A percentile compares a stretch with the other conserved stretches of the same genome.
Conservation (phyloP, 495 filamentous ascomycete species). For the Neurospora sp. region DNA sequence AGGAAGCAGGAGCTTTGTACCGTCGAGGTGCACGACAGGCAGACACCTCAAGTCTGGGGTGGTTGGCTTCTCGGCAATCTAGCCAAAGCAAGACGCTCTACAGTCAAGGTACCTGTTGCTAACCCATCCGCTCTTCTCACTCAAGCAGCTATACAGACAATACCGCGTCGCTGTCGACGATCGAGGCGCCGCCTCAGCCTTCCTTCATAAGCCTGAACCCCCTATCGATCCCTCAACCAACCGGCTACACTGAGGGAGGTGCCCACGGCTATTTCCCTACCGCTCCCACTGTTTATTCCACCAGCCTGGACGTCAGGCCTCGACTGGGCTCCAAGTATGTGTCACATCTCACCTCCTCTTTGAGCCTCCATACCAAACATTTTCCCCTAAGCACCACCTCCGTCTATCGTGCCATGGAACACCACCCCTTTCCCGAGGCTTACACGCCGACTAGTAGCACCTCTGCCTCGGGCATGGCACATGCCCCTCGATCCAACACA, state of each 20-base stretch:
- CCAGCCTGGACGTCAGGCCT: constrained; percentile 38
- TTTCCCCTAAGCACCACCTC: neutral
- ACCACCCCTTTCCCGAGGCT: constrained; percentile 22
- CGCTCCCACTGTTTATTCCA: constrained; percentile 32
- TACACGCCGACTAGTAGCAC: constrained; percentile 35
- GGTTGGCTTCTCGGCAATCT: neutral
- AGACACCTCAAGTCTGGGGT: neutral
- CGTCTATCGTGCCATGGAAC: constrained; percentile 15
- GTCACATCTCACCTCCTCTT: constrained; percentile 11
- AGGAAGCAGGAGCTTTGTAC: neutral
- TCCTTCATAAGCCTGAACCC: constrained; percentile 35
- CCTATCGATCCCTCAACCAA: constrained; percentile 29
- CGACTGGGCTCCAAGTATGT: constrained; percentile 44
- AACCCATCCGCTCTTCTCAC: neutral
- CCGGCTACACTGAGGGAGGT: constrained; percentile 33
- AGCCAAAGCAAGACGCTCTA: neutral
- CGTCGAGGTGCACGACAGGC: neutral
- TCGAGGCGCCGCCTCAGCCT: constrained; percentile 37
- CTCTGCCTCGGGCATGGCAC: constrained; percentile 44
- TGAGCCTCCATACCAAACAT: constrained; percentile 5
- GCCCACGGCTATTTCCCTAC: constrained; percentile 32
- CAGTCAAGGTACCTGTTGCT: neutral
- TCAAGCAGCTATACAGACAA: neutral
- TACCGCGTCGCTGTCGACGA: constrained; percentile 28
- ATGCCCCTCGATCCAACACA: constrained; percentile 40